Evolutionary conservation across 2,329 filamentous ascomycete genomes (phyloP), one percentile per base, ranked within the genome.

Genomic region (Fusarium sp.): DNA sequence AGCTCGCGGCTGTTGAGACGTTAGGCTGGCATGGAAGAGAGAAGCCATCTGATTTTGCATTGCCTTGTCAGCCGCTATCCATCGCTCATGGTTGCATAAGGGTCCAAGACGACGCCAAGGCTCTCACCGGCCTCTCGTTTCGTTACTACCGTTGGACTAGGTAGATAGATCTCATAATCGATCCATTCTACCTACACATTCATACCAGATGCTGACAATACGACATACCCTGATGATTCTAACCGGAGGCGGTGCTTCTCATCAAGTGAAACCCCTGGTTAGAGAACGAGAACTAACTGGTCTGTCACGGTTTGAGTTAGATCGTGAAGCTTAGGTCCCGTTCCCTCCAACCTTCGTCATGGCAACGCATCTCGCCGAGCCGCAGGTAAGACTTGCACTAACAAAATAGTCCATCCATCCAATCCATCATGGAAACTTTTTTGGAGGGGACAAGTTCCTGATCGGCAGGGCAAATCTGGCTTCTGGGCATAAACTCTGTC

Each of bases 291-390:
- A 28, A 21, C 12, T 13, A 42, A 53, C 49, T 53, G 32, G 54
- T 30, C 20, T 66, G 60, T 49, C 40, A 62, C 59, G 20, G 59
- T 67, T 68, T 43, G 27, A 68, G 63, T 51, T 63, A 64, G 42
- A 61, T 61, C 63, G 55, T 61, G 45, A 64, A 72, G 58, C 53
- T 68, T 72, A 49, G 61, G 59, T 64, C 41, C 59, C 43, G 50
- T 58, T 58, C 56, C 45, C 59, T 59, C 32, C 55, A 59, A n/a
- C 47, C 28, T 73, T 74, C 55, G 70, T 74, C 72, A 73, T 69
- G 65, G 72, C 72, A 74, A 74, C 72, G 63, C 54, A 66, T 58
- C 59, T 53, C 56, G 55, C 56, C 45, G 56, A 69, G 50, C 66
- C 57, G 55, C 69, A 62, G 49, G 42, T 64, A 61, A 53, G 49